Evolutionary conservation across 169 alveolate species (phyloP), one percentile per base, ranked within the genome.

Genomic region (Amoebophrya sp.): DNA sequence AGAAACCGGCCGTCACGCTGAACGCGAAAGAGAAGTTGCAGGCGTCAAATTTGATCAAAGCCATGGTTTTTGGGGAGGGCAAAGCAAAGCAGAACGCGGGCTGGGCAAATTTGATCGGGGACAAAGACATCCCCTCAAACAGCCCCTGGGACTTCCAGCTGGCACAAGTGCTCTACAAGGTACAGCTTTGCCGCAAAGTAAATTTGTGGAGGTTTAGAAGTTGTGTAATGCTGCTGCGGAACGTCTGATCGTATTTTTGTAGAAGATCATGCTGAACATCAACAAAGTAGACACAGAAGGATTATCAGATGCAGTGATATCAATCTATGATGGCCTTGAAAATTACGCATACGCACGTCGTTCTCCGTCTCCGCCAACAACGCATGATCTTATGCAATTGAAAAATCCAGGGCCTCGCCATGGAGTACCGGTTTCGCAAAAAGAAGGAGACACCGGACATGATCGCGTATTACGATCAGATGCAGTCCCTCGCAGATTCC

Each of bases 91-190:
- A 39, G 55, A 91, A 55, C 23, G 83, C 93, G 0, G 93, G 93
- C 0, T 91, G 93, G 93, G 93, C 83, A 40, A 91, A 91, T 47
- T n/a, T 91, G 39, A 47, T 91, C 83, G 90, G 41, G 41, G 93
- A 91, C 41, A 91, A 88, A 47, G 93, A 91, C 40, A 91, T 91
- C 40, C 93, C 93, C 0, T 40, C 90, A 47, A 53, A 89, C 89
- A 23, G 89, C 33, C 93, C 93, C 38, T 91, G 93, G 93, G 93
- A 91, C 91, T 91, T 91, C 40, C 93, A 91, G 89, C 89, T 91
- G 66, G 93, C 93, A 40, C 93, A 91, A 66, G 54, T 32, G 40
- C 92, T 40, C 39, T 40, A 0, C 40, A 89, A 89, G 77, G 40
- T 40, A 35, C 33, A 33, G 53, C n/a, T n/a, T n/a, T n/a, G n/a